Percentiles rank a stretch among this genome's conserved stretches.
Evolutionary conservation across 768 basidiomycete genomes (phyloP).

Genomic region (Russula earlei): DNA sequence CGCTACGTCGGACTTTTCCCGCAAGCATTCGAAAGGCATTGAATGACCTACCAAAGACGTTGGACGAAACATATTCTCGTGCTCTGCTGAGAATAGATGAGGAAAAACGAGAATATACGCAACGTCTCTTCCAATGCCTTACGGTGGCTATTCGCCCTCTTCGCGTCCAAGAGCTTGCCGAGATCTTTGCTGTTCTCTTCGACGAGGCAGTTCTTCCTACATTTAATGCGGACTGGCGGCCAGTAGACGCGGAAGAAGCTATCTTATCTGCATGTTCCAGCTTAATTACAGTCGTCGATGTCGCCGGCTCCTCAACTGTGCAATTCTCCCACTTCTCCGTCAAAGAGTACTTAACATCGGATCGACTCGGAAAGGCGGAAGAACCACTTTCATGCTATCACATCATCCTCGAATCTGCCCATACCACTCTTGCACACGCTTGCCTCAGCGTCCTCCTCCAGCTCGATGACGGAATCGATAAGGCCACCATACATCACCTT

Average conservation of each 20-base stretch:
- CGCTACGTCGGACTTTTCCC: not conserved
- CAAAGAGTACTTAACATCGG: slow-evolving; percentile 4
- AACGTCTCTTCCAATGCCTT: not conserved
- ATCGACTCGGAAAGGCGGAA: not conserved
- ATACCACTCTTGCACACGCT: not conserved
- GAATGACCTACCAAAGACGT: not conserved
- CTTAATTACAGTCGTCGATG: not conserved
- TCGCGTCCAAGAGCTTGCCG: not conserved
- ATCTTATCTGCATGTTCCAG: slow-evolving; percentile 3
- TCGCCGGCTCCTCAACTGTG: not conserved
- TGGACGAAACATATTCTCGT: not conserved
- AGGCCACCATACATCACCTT: not conserved
- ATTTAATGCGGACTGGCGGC: not conserved
- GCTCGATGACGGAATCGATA: not conserved
- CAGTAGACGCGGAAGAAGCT: not conserved
- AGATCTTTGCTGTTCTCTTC: not conserved
- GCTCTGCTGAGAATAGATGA: not conserved
- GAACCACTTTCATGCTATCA: not conserved
- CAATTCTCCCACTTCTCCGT: slow-evolving; percentile 5
- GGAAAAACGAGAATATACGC: not conserved
- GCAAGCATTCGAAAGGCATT: not conserved
- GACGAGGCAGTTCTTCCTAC: not conserved
- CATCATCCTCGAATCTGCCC: not conserved
- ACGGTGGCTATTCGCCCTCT: slow-evolving; percentile 1
- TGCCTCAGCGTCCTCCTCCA: not conserved